Conservation (phyloP, 2,329 filamentous ascomycete species). For the Botrytis galanthina region DNA sequence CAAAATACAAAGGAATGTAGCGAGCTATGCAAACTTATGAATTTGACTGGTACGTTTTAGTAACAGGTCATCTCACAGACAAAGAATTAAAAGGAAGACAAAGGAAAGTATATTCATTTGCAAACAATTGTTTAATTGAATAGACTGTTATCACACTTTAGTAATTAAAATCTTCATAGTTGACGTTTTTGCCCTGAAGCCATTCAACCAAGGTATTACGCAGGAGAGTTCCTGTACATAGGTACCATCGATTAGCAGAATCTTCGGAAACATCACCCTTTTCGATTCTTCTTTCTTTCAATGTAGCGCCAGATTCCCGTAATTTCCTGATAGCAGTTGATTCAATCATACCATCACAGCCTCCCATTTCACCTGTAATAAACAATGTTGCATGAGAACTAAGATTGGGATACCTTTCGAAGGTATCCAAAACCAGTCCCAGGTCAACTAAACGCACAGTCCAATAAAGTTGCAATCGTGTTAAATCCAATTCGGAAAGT, state of each 20-base stretch:
- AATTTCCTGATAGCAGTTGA: slow-evolving; percentile 29
- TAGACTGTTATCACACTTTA: slow-evolving; percentile 17
- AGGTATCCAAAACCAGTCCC: slow-evolving; percentile 57
- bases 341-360: slow-evolving; percentile 10
- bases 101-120: neutral
- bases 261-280: slow-evolving; percentile 46
- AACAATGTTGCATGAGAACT: slow-evolving; percentile 57
- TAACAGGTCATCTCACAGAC: neutral
- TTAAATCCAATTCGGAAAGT: slow-evolving; percentile 49
- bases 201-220: slow-evolving; percentile 49
- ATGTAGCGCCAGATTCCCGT: slow-evolving; percentile 34
- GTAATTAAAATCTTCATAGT: slow-evolving; percentile 51
- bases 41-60: neutral
- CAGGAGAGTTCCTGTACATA: slow-evolving; percentile 55
- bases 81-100: neutral
- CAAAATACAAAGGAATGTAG: slow-evolving; percentile 12
- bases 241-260: slow-evolving; percentile 50
- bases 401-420: slow-evolving; percentile 53
- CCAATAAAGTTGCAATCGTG: slow-evolving; percentile 63
- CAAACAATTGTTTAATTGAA: slow-evolving; percentile 9
- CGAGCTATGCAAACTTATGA: neutral
- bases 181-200: slow-evolving; percentile 46
- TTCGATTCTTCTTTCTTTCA: slow-evolving; percentile 47
- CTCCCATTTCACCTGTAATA: slow-evolving; percentile 51
- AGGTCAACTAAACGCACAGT: slow-evolving; percentile 61